Conservation (phyloP, 306 rosid genomes). For the Luffa aegyptiaca region DNA sequence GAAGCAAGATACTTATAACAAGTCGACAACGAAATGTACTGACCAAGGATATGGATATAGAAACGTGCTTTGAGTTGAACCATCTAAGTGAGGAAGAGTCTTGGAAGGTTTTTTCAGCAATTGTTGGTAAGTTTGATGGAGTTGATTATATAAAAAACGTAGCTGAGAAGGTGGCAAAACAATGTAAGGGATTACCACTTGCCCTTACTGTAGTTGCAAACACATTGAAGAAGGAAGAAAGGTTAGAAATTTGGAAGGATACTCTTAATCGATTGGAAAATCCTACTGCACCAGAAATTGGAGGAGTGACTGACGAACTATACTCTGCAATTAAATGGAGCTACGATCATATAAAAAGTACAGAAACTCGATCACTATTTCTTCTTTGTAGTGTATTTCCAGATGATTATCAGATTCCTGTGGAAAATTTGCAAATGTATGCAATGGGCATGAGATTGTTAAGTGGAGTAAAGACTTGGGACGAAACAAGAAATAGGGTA, state of each 20-base stretch:
- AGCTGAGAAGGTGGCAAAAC: background rate
- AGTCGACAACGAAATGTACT: background rate
- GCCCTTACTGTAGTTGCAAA: background rate
- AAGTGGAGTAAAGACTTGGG: background rate
- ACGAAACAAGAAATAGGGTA: background rate
- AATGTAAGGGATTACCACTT: background rate
- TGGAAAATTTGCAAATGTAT: conserved; percentile 4
- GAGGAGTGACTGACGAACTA: background rate
- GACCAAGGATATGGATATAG: background rate
- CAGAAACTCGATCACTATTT: conserved; percentile 5
- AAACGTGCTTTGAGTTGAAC: background rate
- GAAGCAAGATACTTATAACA: conserved; percentile 14
- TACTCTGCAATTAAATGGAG: conserved; percentile 3
- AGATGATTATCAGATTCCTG: background rate
- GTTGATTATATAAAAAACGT: background rate
- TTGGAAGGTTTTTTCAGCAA: background rate
- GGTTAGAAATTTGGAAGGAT: background rate
- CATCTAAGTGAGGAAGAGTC: background rate
- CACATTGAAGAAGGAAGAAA: background rate
- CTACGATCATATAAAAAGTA: conserved; percentile 1
- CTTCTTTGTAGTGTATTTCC: conserved; percentile 14
- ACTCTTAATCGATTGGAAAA: background rate
- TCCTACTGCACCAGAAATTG: background rate
- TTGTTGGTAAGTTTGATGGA: background rate
- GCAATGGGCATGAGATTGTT: background rate